Evolutionary conservation across 2,329 filamentous ascomycete genomes (phyloP).

Genomic region (Cyphellophora europaea): DNA sequence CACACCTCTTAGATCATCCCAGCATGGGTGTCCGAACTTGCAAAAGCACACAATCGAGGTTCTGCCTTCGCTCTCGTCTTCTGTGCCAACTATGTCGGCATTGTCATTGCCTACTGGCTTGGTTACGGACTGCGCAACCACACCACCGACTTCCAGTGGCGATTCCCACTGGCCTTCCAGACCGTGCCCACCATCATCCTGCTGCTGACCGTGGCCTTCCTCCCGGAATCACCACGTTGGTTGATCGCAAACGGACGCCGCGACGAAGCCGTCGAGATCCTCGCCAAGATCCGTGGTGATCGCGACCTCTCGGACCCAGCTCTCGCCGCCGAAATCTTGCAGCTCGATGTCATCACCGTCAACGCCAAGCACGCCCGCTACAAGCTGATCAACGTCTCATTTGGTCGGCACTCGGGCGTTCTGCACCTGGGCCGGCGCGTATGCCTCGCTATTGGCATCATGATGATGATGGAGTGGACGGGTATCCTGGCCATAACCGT

Average conservation of each 20-base stretch:
- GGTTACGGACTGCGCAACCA: conserved; percentile 26
- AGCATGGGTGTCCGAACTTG: conserved; percentile 40
- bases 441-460: conserved; percentile 3
- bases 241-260: conserved; percentile 15
- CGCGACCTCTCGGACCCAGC: conserved; percentile 40
- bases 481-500: conserved; percentile 4
- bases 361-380: conserved; percentile 2
- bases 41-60: conserved; percentile 37
- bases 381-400: conserved; percentile 2
- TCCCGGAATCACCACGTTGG: conserved; percentile 11
- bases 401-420: conserved; percentile 4
- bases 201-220: conserved; percentile 4
- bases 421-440: conserved; percentile 5
- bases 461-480: conserved; percentile 8
- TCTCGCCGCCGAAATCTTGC: conserved; percentile 49
- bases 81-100: conserved; percentile 44
- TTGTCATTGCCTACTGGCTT: conserved; percentile 31
- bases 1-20: conserved; percentile 37
- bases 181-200: conserved; percentile 15
- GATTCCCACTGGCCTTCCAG: conserved; percentile 26
- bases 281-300: conserved; percentile 39
- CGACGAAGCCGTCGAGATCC: conserved; percentile 20
- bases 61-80: conserved; percentile 41
- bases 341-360: conserved; percentile 41
- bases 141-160: conserved; percentile 26